Evolutionary conservation across 805 yeast species (phyloP).

Genomic region (Wickerhamiella alocasiicola): DNA sequence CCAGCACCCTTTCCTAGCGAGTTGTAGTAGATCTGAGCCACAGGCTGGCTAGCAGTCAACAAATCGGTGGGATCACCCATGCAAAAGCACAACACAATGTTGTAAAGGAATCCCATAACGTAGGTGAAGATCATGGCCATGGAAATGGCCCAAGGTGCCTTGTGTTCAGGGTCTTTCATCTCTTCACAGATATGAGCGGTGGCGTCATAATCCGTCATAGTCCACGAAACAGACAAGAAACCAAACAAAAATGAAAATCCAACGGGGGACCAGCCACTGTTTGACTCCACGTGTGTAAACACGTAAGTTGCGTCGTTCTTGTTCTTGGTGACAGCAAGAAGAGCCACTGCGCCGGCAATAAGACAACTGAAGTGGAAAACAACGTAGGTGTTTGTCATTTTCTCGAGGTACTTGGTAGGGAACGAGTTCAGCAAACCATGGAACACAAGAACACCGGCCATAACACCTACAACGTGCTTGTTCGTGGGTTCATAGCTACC

Average conservation of each 20-base stretch:
- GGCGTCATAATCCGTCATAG: conserved; percentile 65
- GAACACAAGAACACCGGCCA: conserved; percentile 34
- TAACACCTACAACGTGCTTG: conserved; percentile 23
- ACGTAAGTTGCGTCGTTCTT: conserved; percentile 36
- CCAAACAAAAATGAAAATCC: conserved; percentile 50
- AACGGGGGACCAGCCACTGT: conserved; percentile 38
- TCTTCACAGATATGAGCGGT: conserved; percentile 70
- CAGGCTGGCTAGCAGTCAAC: conserved; percentile 34
- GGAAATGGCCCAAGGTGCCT: conserved; percentile 48
- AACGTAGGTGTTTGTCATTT: conserved; percentile 40
- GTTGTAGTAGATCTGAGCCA: conserved; percentile 53
- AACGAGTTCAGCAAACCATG: conserved; percentile 42
- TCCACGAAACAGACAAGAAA: conserved; percentile 33
- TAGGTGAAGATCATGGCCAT: conserved; percentile 31
- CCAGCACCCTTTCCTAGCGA: conserved; percentile 56
- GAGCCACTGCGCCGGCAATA: conserved; percentile 39
- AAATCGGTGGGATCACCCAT: conserved; percentile 23
- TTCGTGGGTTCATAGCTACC: conserved; percentile 25
- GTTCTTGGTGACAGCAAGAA: conserved; percentile 41
- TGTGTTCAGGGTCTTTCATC: conserved; percentile 40
- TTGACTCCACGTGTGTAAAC: conserved; percentile 36
- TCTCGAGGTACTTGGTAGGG: conserved; percentile 39
- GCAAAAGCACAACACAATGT: conserved; percentile 26
- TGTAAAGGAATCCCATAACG: conserved; percentile 25
- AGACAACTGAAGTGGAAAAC: conserved; percentile 38